phyloP scores from a whole-genome alignment of 1,284 basidiomycete genomes.

The Lentinus polychrous region DNA sequence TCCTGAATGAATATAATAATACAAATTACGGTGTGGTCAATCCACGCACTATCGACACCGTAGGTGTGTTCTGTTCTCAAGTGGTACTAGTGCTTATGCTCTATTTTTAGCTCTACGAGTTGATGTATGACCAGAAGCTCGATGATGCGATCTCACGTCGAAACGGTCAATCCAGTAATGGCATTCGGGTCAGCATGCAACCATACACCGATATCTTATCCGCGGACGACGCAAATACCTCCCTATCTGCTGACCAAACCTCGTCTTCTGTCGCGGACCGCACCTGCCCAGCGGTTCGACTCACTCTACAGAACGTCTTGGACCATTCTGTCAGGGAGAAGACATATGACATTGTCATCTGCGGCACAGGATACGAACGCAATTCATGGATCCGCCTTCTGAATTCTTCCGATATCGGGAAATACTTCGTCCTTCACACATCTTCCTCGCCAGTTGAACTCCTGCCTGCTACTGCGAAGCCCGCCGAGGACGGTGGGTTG shows the following conservation, averaged over 20 bases:
- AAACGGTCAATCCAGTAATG: conserved; percentile 13
- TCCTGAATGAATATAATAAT: conserved; percentile 39
- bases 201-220: conserved; percentile 35
- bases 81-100: not conserved
- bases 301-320: conserved; percentile 33
- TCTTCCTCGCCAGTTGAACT: conserved; percentile 19
- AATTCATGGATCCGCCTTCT: conserved; percentile 42
- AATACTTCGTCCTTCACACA: conserved; percentile 33
- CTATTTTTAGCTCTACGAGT: conserved; percentile 38
- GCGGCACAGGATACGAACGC: conserved; percentile 53
- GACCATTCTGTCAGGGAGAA: conserved; percentile 25
- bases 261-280: conserved; percentile 15
- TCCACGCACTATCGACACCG: conserved; percentile 36
- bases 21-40: conserved; percentile 58
- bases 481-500: conserved; percentile 10
- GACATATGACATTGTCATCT: conserved; percentile 46
- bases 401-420: conserved; percentile 35
- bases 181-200: conserved; percentile 31
- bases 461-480: conserved; percentile 8
- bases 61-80: conserved; percentile 19
- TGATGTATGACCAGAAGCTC: conserved; percentile 49
- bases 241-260: too few relatives aligned
- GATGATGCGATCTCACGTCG: conserved; percentile 36
- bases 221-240: conserved; percentile 19
- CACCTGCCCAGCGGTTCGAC: conserved; percentile 16